Base-by-base conservation (phyloP, 805 yeast genomes). In the Debaryomyces hansenii region DNA sequence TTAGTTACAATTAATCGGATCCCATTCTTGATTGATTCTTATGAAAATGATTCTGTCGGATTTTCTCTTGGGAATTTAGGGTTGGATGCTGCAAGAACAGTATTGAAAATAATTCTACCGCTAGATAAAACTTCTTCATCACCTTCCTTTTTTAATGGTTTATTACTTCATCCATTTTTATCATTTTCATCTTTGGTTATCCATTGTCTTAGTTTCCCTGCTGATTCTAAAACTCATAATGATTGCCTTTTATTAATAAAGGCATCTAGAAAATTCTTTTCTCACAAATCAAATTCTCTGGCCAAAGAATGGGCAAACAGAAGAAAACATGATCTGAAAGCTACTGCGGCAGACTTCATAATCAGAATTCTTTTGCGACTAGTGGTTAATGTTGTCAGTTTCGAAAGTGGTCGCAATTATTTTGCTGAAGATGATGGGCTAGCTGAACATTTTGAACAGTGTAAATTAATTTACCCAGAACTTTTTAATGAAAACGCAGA, bases 61-160 rank as follows among this genome's bases (percentile, higher is more conserved):
- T 24, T 51, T 4, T 34, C 41, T 10, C 60, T 51, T 48, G 53
- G 64, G 1, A 50, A 52, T 16, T 46, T 58, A 12, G 56, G 69
- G 2, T 51, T 63, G 21, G 64, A 63, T n/a, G 56, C 64, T 46
- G 61, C 71, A 15, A 51, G 71, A 28, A 52, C 58, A 4, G 49
- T 66, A 3, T 45, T 67, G 28, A 54, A 57, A 29, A 40, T 58
- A 10, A 48, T 58, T 2, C 48, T 49, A 3, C 44, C 49, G 8
- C 20, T 55, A 11, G 54, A 51, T 18, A 41, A 35, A 8, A 33
- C 37, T 11, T 32, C 36, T n/a, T 32, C 57, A 4, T 49, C 63
- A 9, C 52, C 51, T 20, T 40, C 60, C 4, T 45, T 53, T 35
- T 33, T 56, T 28, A 52, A 57, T n/a, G 58, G 60, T 57, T 31